Evolutionary conservation across 2,329 filamentous ascomycete species (phyloP).

Genomic region (Fusarium pseudoanthophilum): DNA sequence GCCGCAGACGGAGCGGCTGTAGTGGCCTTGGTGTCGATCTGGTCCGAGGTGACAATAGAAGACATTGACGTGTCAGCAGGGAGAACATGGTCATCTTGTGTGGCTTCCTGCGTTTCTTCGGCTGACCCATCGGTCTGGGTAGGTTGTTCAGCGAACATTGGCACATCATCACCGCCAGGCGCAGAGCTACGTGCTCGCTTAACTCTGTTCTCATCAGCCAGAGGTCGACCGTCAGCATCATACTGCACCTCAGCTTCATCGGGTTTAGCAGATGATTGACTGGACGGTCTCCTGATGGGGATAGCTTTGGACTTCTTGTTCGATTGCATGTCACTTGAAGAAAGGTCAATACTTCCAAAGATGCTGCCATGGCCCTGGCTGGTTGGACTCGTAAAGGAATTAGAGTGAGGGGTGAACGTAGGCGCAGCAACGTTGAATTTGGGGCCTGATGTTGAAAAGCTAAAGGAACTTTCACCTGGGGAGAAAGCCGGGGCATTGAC

Average conservation of each 20-base stretch:
- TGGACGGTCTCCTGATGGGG: constrained; percentile 78
- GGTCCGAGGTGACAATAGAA: constrained; percentile 63
- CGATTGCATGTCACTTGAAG: constrained; percentile 71
- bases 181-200: constrained; percentile 78
- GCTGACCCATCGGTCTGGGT: constrained; percentile 24
- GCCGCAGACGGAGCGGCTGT: constrained; percentile 64
- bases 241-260: constrained; percentile 39
- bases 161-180: constrained; percentile 77
- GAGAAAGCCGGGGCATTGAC: constrained; percentile 77
- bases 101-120: constrained; percentile 27
- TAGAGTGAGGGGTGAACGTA: constrained; percentile 73
- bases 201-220: constrained; percentile 72
- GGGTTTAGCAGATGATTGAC: constrained; percentile 54
- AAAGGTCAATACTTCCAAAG: constrained; percentile 76
- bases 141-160: constrained; percentile 74
- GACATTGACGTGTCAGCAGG: constrained; percentile 64
- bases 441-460: constrained; percentile 72
- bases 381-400: constrained; percentile 59
- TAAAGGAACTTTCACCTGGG: constrained; percentile 73
- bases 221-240: constrained; percentile 64
- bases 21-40: constrained; percentile 63
- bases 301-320: constrained; percentile 83
- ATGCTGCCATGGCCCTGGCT: constrained; percentile 63
- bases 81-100: constrained; percentile 52
- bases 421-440: constrained; percentile 82